Evolutionary conservation across 2,329 filamentous ascomycete species (phyloP), one percentile per base, ranked within the genome.

Genomic region (Rosellinia necatrix): DNA sequence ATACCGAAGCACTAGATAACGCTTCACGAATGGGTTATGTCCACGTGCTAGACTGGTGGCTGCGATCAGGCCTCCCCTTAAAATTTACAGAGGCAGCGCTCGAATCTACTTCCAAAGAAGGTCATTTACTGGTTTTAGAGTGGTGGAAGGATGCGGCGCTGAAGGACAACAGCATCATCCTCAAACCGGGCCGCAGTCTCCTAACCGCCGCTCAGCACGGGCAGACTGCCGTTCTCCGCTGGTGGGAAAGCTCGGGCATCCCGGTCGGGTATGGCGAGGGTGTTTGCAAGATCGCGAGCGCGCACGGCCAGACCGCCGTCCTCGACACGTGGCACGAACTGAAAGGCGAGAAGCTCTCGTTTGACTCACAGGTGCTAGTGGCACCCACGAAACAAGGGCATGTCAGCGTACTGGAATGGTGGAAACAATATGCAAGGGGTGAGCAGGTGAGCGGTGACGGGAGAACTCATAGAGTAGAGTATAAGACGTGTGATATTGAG

Each of bases 401-500:
- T 70, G 84, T 92, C 3, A 81, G 85, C 30, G 91, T 96, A 19
- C 77, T 97, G 6, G 91, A 96, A 70, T 97, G 93, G 93, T 97
- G 93, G 92, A 89, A 90, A 68, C 81, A 80, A 49, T 89, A 87
- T 65, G 82, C 83, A 6, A 76, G 81, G 49, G 79, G 82, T 44
- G 77, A 81, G 66, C 74, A 83, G 27, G 76, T 76, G 1, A 80
- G 52, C 4, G 40, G 77, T 35, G 81, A 81, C 13, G 74, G 78
- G 27, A 76, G 76, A 60, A 85, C 86, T 0, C 80, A 92, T 64
- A 82, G 84, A 49, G 92, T 97, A 22, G 91, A 96, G 72, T 97
- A 96, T 74, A 92, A 93, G 72, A 96, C 91, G 1, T 96, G 92
- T 72, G 92, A 96, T 72, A 94, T 97, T 59, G 92, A 97, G 71